Evolutionary conservation across 495 filamentous ascomycete genomes (phyloP), one percentile per base, ranked within the genome.

Genomic region (Aspergillus saccharolyticus): DNA sequence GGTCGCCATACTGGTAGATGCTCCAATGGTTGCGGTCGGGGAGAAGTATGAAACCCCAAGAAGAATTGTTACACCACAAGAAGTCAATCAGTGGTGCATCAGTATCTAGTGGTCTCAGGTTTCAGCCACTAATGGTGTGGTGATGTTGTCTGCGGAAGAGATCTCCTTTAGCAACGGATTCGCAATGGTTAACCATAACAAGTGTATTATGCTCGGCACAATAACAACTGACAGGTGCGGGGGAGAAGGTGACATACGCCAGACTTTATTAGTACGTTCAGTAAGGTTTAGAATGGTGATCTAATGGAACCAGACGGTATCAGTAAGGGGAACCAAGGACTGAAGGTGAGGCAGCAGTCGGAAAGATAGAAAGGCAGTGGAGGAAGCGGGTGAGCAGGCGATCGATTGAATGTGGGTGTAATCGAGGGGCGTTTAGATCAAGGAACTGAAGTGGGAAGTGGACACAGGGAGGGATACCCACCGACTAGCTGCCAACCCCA

Each of bases 1-100:
- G n/a, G 78, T 75, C 52, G 79, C 77, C 79, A 82, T 82, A 44
- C 39, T 64, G 59, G 55, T 28, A 4, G 14, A n/a, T 28, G 47
- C 20, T 18, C 28, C 47, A 17, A 24, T 50, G 33, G 12, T 15
- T 8, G 33, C 33, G 33, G 33, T 12, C 5, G 33, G 12, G 33
- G 6, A 12, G 14, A 39, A 12, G 33, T 39, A 39, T 39, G 33
- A 5, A 39, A n/a, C n/a, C 33, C 33, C 33, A 39, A 39, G 10
- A 15, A 5, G 33, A 15, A 39, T 39, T 15, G 33, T 39, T 39
- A 39, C 33, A 39, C 33, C 33, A 39, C 33, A 39, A 39, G 56
- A 58, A 33, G 56, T 30, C 30, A 44, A 53, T 58, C 56, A 53
- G 52, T 33, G 20, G 51, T 44, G 47, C 49, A 48, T 52, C 20